Base-by-base conservation (phyloP, 176 grass and related monocot species). In the Triticum turgidum region DNA sequence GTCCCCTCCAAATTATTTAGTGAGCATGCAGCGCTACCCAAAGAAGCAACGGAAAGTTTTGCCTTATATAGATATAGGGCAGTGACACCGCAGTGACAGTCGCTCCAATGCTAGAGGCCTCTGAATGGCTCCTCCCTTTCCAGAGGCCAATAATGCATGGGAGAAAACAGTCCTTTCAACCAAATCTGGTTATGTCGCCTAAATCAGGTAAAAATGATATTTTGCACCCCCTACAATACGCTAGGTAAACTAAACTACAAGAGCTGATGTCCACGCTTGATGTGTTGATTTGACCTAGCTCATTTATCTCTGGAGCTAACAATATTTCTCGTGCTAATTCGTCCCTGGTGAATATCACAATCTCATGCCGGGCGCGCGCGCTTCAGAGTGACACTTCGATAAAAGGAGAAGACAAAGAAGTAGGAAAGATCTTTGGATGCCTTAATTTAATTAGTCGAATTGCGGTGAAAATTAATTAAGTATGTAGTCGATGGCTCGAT, bases 161-260 rank as follows among this genome's bases (percentile, higher is more conserved):
- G 1, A 25, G 62, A 65, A 90, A 11, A 10, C 37, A 83, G 29
- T 14, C n/a, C 15, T 64, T 78, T 65, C n/a, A 18, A 20, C 7
- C 39, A 73, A 83, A 83, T 45, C 52, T 73, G 18, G 5, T 25
- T 79, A 58, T 21, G 65, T 77, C 22, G 73, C 15, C 73, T 58
- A 73, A 77, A 90, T 87, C 80, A 0, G 35, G 65, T n/a, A 42
- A 79, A 86, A 90, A 86, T 35, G 65, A 86, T 73, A 78, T 52
- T 76, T 70, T 86, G 0, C n/a, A 44, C 37, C 5, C 15, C 65
- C 45, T 65, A 67, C 18, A n/a, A 27, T 8, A 67, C 32, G 51
- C 34, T 32, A 41, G 17, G 14, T 76, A 76, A 27, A 12, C 25
- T 56, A 76, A 41, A 75, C 12, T 29, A 39, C 68, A 38, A 70